Conservation (phyloP, 345 rosid genomes). For the Lumnitzera littorea region DNA sequence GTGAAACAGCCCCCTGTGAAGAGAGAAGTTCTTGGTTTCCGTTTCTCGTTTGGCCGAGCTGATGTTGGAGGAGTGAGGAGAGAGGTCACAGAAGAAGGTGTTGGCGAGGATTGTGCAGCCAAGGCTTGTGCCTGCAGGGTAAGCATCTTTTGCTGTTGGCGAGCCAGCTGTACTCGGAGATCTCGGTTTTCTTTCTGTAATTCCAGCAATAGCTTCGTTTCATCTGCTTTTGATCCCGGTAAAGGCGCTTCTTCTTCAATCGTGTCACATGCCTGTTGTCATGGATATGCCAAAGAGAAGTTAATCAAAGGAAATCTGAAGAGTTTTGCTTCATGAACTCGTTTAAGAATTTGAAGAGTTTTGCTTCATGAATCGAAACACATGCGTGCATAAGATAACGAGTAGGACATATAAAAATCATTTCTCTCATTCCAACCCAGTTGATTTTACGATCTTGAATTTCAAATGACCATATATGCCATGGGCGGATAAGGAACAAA, state of each 20-base stretch:
- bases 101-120: constrained; percentile 58
- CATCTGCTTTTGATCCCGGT: constrained; percentile 45
- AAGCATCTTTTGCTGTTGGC: constrained; percentile 66
- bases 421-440: too few species aligned
- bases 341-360: too few species aligned
- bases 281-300: not conserved
- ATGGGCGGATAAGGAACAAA: constrained; percentile 8
- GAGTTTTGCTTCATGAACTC: too few species aligned
- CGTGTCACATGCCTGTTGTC: constrained; percentile 40
- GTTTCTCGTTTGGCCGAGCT: constrained; percentile 45
- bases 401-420: too few species aligned
- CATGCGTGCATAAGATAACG: too few species aligned
- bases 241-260: constrained; percentile 41
- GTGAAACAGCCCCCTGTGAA: constrained; percentile 67
- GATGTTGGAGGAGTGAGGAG: constrained; percentile 72
- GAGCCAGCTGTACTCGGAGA: constrained; percentile 60
- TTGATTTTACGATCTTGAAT: not conserved
- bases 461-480: not conserved
- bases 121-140: constrained; percentile 62
- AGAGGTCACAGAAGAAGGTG: constrained; percentile 70
- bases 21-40: constrained; percentile 57
- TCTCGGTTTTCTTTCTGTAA: constrained; percentile 85
- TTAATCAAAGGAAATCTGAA: too few species aligned
- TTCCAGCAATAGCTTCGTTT: constrained; percentile 68
- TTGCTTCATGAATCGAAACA: too few species aligned